Evolutionary conservation across 2,329 filamentous ascomycete species (phyloP).

Genomic region (Epichloe glyceriae): DNA sequence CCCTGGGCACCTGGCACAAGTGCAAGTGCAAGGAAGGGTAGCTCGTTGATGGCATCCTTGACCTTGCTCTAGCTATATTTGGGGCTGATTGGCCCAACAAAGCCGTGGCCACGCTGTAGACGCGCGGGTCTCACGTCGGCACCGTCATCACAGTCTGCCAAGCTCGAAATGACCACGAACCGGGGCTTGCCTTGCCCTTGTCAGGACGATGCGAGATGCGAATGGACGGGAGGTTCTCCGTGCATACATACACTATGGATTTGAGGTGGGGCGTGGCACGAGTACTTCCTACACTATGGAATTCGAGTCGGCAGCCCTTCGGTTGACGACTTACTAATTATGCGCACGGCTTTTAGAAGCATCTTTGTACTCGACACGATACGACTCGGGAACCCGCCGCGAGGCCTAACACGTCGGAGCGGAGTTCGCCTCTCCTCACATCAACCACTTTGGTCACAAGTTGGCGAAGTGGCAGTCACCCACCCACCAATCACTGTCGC

Average conservation of each 20-base stretch:
- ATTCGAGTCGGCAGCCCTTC: too few relatives aligned
- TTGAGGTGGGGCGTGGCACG: too few relatives aligned
- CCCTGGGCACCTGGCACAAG: neutral
- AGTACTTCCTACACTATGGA: too few relatives aligned
- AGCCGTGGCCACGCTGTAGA: neutral
- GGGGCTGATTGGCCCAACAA: neutral
- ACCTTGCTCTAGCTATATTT: neutral
- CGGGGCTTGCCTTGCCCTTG: neutral
- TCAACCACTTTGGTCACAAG: neutral
- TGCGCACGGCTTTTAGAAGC: too few relatives aligned
- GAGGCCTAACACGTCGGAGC: too few relatives aligned
- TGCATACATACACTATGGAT: too few relatives aligned
- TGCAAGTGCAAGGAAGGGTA: neutral
- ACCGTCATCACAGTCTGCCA: neutral
- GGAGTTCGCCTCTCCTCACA: too few relatives aligned
- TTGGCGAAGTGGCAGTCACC: neutral
- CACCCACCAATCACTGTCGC: neutral
- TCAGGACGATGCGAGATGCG: neutral
- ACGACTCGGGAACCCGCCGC: too few relatives aligned
- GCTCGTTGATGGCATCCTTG: neutral
- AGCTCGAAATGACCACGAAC: neutral
- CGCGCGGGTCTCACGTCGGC: neutral
- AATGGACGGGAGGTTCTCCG: neutral
- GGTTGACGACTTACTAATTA: too few relatives aligned
- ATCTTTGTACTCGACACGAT: too few relatives aligned